Conservation (phyloP, 108 stramenopile species). For the Licmophora abbreviata region DNA sequence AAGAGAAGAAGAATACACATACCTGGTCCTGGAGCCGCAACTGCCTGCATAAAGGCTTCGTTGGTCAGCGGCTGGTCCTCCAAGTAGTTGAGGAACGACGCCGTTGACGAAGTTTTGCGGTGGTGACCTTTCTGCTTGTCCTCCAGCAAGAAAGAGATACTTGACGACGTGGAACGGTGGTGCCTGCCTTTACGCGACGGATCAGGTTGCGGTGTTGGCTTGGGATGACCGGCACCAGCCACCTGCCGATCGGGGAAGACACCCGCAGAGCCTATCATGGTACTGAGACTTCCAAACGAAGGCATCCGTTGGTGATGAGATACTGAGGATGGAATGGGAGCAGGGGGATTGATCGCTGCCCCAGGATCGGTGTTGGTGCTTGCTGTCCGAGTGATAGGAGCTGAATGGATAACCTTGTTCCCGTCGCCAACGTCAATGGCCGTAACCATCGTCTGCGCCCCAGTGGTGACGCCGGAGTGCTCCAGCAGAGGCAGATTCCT, state of each 20-base stretch:
- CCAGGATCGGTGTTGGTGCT: constrained; percentile 3
- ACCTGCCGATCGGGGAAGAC: not conserved
- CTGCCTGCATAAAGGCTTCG: no score
- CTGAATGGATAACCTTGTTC: constrained; percentile 11
- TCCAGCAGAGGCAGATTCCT: no score
- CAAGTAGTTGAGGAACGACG: not conserved
- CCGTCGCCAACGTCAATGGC: constrained; percentile 26
- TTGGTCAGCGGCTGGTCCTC: no score
- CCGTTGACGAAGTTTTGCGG: constrained; percentile 5
- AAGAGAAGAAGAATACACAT: no score
- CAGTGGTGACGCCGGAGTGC: no score
- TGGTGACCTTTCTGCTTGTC: no score
- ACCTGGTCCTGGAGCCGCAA: no score
- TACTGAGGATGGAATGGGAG: constrained; percentile 7
- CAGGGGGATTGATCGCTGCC: constrained; percentile 1
- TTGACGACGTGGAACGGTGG: constrained; percentile 47
- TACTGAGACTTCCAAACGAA: not conserved
- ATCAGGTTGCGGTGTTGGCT: constrained; percentile 48
- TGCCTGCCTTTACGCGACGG: constrained; percentile 8
- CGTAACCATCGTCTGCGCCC: constrained; percentile 34
- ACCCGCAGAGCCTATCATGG: constrained; percentile 5
- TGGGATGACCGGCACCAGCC: no score
- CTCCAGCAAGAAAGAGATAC: constrained; percentile 46
- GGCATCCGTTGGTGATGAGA: not conserved
- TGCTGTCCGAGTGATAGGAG: not conserved